phyloP scores from a whole-genome alignment of 225 moss, liverwort and hornwort genomes.

The Marchantia polymorpha region DNA sequence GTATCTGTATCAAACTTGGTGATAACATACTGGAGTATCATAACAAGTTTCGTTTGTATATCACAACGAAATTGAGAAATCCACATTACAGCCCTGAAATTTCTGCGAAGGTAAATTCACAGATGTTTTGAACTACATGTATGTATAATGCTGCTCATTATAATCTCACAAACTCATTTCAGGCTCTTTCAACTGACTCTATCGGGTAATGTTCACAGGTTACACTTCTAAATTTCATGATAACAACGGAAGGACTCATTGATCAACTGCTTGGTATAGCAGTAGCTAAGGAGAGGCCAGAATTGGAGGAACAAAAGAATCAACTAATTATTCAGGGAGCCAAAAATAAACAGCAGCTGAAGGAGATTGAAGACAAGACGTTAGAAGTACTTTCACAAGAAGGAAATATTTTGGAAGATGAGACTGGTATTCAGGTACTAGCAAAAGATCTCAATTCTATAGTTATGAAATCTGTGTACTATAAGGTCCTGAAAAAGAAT shows the following conservation, averaged over 20 bases:
- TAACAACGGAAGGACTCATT: constrained; percentile 78
- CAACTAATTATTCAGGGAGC: constrained; percentile 80
- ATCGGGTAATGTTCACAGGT: constrained; percentile 42
- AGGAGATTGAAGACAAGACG: constrained; percentile 85
- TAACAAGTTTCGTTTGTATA: constrained; percentile 64
- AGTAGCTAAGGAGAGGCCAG: constrained; percentile 79
- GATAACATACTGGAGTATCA: constrained; percentile 75
- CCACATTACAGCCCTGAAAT: constrained; percentile 87
- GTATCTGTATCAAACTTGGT: constrained; percentile 70
- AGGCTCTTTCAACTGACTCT: too few species aligned
- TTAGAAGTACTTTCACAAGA: constrained; percentile 86
- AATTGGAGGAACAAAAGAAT: constrained; percentile 80
- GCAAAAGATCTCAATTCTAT: background rate
- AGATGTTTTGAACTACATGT: too few species aligned
- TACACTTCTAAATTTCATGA: constrained; percentile 83
- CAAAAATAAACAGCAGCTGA: constrained; percentile 76
- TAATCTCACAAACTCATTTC: background rate
- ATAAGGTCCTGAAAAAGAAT: too few species aligned
- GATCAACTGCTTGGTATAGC: constrained; percentile 82
- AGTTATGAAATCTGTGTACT: too few species aligned
- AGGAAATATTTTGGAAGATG: constrained; percentile 90
- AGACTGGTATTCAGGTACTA: constrained; percentile 75
- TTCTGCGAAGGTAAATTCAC: constrained; percentile 60
- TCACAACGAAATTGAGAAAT: constrained; percentile 77
- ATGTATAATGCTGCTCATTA: too few species aligned